A percentile compares a stretch with the other conserved stretches of the same genome.
Evolutionary conservation across 495 filamentous ascomycete species (phyloP).

Genomic region (Neurospora sp.): DNA sequence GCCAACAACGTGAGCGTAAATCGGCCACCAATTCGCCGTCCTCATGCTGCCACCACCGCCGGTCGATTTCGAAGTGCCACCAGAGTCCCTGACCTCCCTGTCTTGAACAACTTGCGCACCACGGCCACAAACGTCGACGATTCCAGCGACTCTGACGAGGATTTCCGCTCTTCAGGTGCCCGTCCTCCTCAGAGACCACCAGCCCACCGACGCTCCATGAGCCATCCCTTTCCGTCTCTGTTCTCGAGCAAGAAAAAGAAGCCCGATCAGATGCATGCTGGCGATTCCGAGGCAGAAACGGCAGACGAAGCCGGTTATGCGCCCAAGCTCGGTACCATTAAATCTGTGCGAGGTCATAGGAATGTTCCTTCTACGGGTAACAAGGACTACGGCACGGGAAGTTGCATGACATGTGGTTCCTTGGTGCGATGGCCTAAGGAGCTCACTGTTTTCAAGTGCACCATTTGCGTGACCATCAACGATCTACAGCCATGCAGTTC

Average conservation of each 20-base stretch:
- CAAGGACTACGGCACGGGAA: conserved; percentile 51
- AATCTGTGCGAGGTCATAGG: conserved; percentile 11
- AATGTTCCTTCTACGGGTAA: conserved; percentile 16
- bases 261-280: conserved; percentile 8
- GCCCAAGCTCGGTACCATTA: conserved; percentile 9
- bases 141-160: conserved; percentile 36
- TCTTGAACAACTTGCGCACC: conserved; percentile 15
- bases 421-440: conserved; percentile 75
- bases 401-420: conserved; percentile 74
- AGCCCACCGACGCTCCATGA: conserved; percentile 59
- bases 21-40: background rate
- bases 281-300: conserved; percentile 15
- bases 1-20: background rate
- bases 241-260: conserved; percentile 50
- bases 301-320: conserved; percentile 15
- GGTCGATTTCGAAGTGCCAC: conserved; percentile 13
- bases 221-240: conserved; percentile 61
- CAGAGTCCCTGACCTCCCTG: conserved; percentile 9
- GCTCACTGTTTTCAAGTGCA: conserved; percentile 69
- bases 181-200: conserved; percentile 24
- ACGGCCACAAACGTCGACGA: conserved; percentile 10
- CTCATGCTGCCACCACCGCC: conserved; percentile 9
- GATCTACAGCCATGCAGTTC: conserved; percentile 49
- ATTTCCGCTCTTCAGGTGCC: conserved; percentile 16
- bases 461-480: conserved; percentile 78